These are phyloP conservation scores for Paracoccidioides lutzii DNA, from an alignment of 2,329 filamentous ascomycete species.

Conservation along the genomic window DNA sequence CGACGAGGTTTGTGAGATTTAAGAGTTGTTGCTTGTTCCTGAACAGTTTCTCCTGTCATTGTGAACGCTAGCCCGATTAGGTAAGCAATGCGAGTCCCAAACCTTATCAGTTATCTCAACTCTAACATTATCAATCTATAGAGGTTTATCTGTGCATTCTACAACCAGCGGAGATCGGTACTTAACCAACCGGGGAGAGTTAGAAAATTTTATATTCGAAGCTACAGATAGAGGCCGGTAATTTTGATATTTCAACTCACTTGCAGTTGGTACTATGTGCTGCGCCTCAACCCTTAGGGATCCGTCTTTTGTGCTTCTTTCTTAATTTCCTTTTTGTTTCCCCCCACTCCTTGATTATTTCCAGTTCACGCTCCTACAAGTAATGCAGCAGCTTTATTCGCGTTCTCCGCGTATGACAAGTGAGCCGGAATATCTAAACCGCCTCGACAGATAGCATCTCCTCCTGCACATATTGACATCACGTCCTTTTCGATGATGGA, in stretches of 20 bases:
- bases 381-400: conserved; percentile 27
- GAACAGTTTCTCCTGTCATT: neutral
- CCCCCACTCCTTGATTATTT: neutral
- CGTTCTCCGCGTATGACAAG: conserved; percentile 27
- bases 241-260: too few relatives aligned
- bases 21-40: neutral
- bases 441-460: conserved; percentile 40
- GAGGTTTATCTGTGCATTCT: neutral
- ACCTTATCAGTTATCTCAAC: neutral
- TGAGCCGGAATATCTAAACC: conserved; percentile 33
- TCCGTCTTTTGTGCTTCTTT: neutral
- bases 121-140: neutral
- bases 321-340: neutral
- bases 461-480: conserved; percentile 38
- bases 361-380: conserved; percentile 16
- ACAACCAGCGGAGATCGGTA: too few relatives aligned
- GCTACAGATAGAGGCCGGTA: too few relatives aligned
- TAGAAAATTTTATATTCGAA: too few relatives aligned
- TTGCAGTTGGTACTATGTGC: too few relatives aligned
- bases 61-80: neutral
- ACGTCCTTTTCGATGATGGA: conserved; percentile 31
- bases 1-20: neutral
- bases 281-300: too few relatives aligned
- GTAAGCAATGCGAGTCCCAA: neutral
- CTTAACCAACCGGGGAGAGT: too few relatives aligned